Evolutionary conservation across 2,329 filamentous ascomycete genomes (phyloP).

Genomic region (Fusarium sacchari): DNA sequence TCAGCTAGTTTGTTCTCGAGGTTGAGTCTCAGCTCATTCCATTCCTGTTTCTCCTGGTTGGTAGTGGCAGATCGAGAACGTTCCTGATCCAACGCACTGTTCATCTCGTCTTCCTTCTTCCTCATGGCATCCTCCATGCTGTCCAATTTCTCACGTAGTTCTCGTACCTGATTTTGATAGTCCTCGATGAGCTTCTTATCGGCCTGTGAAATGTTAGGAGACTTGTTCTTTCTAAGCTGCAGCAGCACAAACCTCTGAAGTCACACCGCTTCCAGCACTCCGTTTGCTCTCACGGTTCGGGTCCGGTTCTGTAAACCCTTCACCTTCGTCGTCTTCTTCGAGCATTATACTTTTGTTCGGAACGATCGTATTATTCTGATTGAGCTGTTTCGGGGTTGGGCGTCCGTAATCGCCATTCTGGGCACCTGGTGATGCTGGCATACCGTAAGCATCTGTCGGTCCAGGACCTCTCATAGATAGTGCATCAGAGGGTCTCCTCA

Average conservation of each 20-base stretch:
- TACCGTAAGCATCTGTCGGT: conserved; percentile 57
- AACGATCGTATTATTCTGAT: conserved; percentile 92
- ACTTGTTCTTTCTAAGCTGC: not conserved
- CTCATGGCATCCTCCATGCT: conserved; percentile 75
- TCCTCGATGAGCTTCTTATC: conserved; percentile 80
- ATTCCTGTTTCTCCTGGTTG: conserved; percentile 75
- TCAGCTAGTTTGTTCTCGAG: conserved; percentile 80
- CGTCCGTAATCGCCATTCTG: conserved; percentile 74
- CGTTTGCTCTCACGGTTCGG: conserved; percentile 46
- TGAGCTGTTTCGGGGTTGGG: conserved; percentile 85
- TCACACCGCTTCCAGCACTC: conserved; percentile 43
- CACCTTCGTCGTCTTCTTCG: conserved; percentile 87
- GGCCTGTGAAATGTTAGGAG: conserved; percentile 53
- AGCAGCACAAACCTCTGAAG: conserved; percentile 53
- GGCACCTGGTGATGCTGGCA: conserved; percentile 69
- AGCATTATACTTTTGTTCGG: conserved; percentile 98
- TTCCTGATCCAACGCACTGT: conserved; percentile 67
- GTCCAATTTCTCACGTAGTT: conserved; percentile 78
- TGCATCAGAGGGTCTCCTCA: conserved; percentile 69
- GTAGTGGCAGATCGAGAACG: conserved; percentile 62
- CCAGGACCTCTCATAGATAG: conserved; percentile 66
- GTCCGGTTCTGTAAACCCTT: conserved; percentile 62
- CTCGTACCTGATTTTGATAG: conserved; percentile 80
- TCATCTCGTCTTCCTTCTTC: conserved; percentile 73
- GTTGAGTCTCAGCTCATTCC: conserved; percentile 70